Evolutionary conservation across 2,329 filamentous ascomycete genomes (phyloP), one percentile per base, ranked within the genome.

Genomic region (Cadophora sp.): DNA sequence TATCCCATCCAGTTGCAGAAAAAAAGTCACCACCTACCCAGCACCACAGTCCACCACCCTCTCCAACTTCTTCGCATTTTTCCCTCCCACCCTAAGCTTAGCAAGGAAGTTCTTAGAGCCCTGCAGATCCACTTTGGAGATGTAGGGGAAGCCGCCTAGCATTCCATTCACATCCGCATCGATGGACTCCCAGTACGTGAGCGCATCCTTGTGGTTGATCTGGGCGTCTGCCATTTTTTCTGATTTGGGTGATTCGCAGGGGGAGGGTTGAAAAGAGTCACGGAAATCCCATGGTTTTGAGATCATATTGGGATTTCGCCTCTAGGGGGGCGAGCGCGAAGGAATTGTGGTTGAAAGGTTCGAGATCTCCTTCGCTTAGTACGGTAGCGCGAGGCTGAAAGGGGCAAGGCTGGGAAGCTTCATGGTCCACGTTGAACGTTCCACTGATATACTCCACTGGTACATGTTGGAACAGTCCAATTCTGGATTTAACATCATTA

Each of bases 71-170:
- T 78, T 79, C 62, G 76, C 70, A 41, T 55, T 68, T 62, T 69
- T 68, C 27, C 71, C 73, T 18, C 68, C 69, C 18, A 84, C 76
- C 8, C 85, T 85, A 4, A 94, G 79, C 74, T 91, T 92, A 16
- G 87, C 84, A 41, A 93, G 78, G 77, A 94, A 93, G 62, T 85
- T 89, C 41, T 85, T 84, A 0, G 88, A 92, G 50, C 89, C 90
- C 73, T 89, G 87, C 8, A 95, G 82, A 77, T 94, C 92, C 67
- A 91, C 85, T 68, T 87, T 85, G 41, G 88, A 90, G 75, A 92
- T 85, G 77, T 88, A 84, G 1, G 87, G 87, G 82, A 79, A 94
- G 66, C 85, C 92, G 68, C 93, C 94, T 1, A 97, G 89, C 90
- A 96, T 94, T 75, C 93, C 92, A 73, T 91, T 85, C 70, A 86